These are phyloP conservation scores for Peronospora belbahrii DNA, from an alignment of 352 stramenopile genomes.

Conservation along the genomic window DNA sequence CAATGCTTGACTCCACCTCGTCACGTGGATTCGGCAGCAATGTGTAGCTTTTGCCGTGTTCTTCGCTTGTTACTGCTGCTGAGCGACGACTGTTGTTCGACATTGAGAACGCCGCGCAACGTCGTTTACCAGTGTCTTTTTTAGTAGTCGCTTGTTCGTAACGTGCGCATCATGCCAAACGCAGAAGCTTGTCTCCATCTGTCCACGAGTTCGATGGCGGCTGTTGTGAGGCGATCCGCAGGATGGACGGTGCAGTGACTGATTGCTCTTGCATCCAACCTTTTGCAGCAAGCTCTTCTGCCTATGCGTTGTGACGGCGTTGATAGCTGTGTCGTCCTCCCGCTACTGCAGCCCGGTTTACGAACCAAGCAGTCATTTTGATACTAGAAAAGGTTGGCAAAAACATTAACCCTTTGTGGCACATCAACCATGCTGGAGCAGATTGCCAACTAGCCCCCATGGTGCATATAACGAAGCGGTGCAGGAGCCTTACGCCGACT, in stretches of 20 bases:
- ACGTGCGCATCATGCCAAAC: slow-evolving; percentile 11
- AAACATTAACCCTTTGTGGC: too few relatives aligned
- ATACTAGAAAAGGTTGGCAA: too few relatives aligned
- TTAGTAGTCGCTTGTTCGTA: slow-evolving; percentile 28
- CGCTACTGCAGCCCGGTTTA: neutral
- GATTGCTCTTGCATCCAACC: neutral
- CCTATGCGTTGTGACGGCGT: too few relatives aligned
- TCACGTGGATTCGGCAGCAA: slow-evolving; percentile 1
- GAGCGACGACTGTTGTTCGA: slow-evolving; percentile 15
- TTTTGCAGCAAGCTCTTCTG: neutral
- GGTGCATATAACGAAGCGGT: neutral
- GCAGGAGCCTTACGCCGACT: neutral
- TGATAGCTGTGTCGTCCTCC: neutral
- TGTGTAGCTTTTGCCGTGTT: too few relatives aligned
- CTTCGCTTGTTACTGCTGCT: slow-evolving; percentile 2
- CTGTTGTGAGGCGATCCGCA: slow-evolving; percentile 5
- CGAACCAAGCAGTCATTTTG: too few relatives aligned
- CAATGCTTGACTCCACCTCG: slow-evolving; percentile 10
- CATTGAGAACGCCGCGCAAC: slow-evolving; percentile 12
- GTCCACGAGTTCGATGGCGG: slow-evolving; percentile 10
- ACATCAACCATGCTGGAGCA: neutral
- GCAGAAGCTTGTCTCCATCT: slow-evolving; percentile 9
- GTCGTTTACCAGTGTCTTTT: slow-evolving; percentile 1
- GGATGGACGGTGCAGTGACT: slow-evolving; percentile 4
- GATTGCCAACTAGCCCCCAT: neutral